Percentiles rank a stretch among this genome's conserved stretches.
phyloP scores from a whole-genome alignment of 192 early-diverging fungal species.

The Linderina pennispora region DNA sequence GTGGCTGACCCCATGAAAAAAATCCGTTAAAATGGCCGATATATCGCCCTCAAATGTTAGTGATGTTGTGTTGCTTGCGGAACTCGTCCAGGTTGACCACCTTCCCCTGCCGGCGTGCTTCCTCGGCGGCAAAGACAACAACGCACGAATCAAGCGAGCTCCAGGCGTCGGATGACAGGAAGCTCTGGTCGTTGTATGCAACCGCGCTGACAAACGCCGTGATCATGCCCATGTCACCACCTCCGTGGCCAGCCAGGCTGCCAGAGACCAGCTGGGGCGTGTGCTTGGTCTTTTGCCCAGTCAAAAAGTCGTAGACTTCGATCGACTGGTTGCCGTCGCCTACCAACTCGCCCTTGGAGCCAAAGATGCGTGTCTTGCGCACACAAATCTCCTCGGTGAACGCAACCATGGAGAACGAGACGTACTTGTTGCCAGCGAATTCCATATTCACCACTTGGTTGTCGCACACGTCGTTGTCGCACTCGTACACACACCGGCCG shows the following conservation, averaged over 20 bases:
- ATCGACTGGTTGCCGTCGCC: slow-evolving; percentile 46
- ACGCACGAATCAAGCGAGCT: slow-evolving; percentile 7
- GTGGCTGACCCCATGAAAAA: too few relatives aligned
- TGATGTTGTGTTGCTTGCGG: slow-evolving; percentile 1
- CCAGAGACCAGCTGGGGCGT: background rate
- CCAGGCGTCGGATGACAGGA: slow-evolving; percentile 6
- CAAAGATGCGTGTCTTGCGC: slow-evolving; percentile 50
- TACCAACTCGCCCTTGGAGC: slow-evolving; percentile 49
- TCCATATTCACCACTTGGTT: slow-evolving; percentile 57
- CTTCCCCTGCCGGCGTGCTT: slow-evolving; percentile 6
- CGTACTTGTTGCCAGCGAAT: slow-evolving; percentile 48
- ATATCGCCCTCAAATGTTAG: too few relatives aligned
- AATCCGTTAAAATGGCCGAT: too few relatives aligned
- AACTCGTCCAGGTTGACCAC: slow-evolving; percentile 7
- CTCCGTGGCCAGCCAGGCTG: slow-evolving; percentile 9
- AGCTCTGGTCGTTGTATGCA: background rate
- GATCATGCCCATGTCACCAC: slow-evolving; percentile 14
- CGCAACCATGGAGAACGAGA: slow-evolving; percentile 54
- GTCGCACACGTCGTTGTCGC: slow-evolving; percentile 64
- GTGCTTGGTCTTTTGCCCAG: slow-evolving; percentile 18
- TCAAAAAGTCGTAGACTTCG: slow-evolving; percentile 43
- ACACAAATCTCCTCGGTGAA: slow-evolving; percentile 51
- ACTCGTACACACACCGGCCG: slow-evolving; percentile 64
- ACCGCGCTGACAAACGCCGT: slow-evolving; percentile 8
- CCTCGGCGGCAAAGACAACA: slow-evolving; percentile 18